Evolutionary conservation across 306 rosid species (phyloP), one percentile per base, ranked within the genome.

Genomic region (Rubus idaeus): DNA sequence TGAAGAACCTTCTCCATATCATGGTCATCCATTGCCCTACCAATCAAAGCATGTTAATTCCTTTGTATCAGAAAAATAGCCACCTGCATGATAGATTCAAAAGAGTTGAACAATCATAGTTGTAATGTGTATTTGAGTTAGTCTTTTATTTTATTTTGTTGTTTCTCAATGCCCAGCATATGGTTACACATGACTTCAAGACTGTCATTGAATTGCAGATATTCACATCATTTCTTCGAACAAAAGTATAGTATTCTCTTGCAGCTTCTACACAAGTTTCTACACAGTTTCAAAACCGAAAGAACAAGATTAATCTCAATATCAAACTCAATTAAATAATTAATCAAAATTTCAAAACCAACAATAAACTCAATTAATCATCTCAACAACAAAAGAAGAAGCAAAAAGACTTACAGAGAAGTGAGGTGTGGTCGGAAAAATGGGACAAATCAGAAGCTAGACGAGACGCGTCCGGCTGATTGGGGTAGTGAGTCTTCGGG

Each of bases 11-110:
- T 96, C 87, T 96, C 84, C 90, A 91, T 86, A 85, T 96, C 98
- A 50, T 96, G 84, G 84, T 96, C 91, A 80, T 96, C 99, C 90
- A 96, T 96, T 46, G 98, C 99, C 88, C 99, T 86, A 75, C 99
- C 99, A 71, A 96, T 93, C 80, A 96, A 84, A 87, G 97, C 98
- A 90, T 93, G 98, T 7, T 98, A 91, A 73, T 96, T 96, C 84
- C 98, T 90, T 82, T 96, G 99, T 84, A 96, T 91, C 79, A 96
- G 96, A 88, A 96, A 96, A 84, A 96, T 93, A 79, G 98, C 99
- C 80, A 96, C 99, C 97, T 96, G 91, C 84, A 84, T 35, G 66
- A 68, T 13, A 78, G 42, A 73, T 79, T 80, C 70, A 78, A 51
- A 50, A 65, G 6, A 68, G 71, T 80, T 58, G 78, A 45, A 73